These are phyloP conservation scores for Raffaelea ambrosiae DNA, from an alignment of 2,329 filamentous ascomycete species.

Conservation along the genomic window DNA sequence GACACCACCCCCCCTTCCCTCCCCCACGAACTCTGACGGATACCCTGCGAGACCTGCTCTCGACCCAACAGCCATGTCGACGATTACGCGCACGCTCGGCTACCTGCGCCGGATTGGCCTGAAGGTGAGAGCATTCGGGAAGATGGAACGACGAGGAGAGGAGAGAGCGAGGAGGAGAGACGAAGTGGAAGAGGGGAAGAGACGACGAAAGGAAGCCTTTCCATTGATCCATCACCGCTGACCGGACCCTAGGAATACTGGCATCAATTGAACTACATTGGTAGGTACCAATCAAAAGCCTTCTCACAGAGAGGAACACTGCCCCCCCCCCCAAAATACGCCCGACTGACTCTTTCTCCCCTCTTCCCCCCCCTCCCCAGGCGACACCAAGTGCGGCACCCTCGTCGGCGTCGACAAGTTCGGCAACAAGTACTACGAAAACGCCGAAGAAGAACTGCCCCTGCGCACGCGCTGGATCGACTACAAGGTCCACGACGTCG, in stretches of 20 bases:
- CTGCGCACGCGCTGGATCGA: constrained; percentile 95
- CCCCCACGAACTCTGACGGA: background rate
- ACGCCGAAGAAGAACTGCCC: constrained; percentile 87
- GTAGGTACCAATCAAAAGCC: background rate
- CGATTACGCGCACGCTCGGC: constrained; percentile 72
- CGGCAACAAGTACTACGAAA: constrained; percentile 98
- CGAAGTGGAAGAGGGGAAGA: background rate
- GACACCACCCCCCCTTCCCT: background rate
- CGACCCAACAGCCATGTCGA: constrained; percentile 63
- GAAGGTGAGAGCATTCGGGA: constrained; percentile 49
- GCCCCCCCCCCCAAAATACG: too few species aligned
- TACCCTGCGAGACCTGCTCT: background rate
- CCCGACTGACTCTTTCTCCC: too few species aligned
- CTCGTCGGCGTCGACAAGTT: constrained; percentile 79
- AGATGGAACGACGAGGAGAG: background rate
- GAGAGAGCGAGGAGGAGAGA: background rate
- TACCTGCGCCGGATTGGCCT: constrained; percentile 83
- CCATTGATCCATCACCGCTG: too few species aligned
- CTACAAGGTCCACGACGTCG: constrained; percentile 81
- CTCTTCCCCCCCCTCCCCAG: constrained; percentile 36
- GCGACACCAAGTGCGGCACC: constrained; percentile 91
- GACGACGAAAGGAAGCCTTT: background rate
- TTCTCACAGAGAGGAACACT: too few species aligned
- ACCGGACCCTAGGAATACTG: constrained; percentile 56
- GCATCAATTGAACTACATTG: constrained; percentile 66